Base-by-base conservation (phyloP, 1,284 basidiomycete genomes). In the Cryptococcus neoformans region DNA sequence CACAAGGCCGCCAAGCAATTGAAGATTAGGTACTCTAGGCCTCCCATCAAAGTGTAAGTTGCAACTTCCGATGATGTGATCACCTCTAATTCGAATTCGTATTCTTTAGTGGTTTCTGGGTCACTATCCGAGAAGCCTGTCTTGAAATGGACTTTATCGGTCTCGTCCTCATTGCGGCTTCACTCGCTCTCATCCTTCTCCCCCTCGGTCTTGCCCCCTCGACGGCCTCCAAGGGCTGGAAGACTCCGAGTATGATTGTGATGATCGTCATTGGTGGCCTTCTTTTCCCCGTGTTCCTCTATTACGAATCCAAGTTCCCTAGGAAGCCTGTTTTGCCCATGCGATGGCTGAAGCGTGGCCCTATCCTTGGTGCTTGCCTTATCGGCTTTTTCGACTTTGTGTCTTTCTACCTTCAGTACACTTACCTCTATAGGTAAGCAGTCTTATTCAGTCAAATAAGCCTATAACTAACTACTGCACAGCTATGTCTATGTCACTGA, bases 331-430 rank as follows among this genome's bases (percentile, higher is more conserved):
- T 82, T 52, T 64, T 82, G 44, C 80, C 82, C 10, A 76, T 79
- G 39, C 81, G 84, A 37, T 85, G 87, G 76, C 70, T 85, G 49
- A 67, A 68, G 40, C 87, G 87, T 67, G 75, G 80, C 11, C 83
- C 82, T 40, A 83, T 89, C 35, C 78, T 87, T 28, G 79, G 83
- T 34, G 83, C 86, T 0, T 80, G 83, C 28, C 69, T 84, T 47
- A 85, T 90, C 59, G 86, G 86, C 6, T 85, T 85, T 68, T 83
- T 86, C 57, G 87, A 88, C 72, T 88, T 87, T 66, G 83, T 84
- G 53, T 86, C 85, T 0, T 87, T 75, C 62, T 74, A 72, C 57
- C 69, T 76, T 14, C 69, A 71, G 52, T 69, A 67, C 59, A 72
- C 73, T 6, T 74, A 70, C 53, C 63, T 73, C 3, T 71, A 28